These are phyloP conservation scores for Nannochloropsis gaditana DNA, from an alignment of 108 stramenopile genomes.

Conservation along the genomic window DNA sequence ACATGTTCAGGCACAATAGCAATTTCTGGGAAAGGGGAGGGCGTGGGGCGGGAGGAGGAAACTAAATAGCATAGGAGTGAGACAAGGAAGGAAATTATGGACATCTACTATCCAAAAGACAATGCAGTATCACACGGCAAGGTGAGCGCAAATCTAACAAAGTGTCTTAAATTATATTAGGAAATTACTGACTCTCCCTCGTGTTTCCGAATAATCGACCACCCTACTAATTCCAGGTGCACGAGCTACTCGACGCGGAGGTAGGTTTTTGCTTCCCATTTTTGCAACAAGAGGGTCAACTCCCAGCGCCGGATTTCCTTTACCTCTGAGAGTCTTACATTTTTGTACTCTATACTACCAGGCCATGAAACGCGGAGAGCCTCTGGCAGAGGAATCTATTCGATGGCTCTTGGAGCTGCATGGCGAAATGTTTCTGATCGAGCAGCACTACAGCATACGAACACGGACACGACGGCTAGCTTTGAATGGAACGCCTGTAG, in stretches of 20 bases:
- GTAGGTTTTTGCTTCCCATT: background rate
- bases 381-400: background rate
- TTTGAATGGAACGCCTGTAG: background rate
- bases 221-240: background rate
- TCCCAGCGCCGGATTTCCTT: too few relatives aligned
- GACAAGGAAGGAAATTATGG: background rate
- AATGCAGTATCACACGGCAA: background rate
- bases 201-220: background rate
- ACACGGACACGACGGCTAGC: background rate
- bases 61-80: background rate
- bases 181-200: too few relatives aligned
- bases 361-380: constrained; percentile 16
- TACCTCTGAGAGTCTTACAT: too few relatives aligned
- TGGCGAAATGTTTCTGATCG: constrained; percentile 1
- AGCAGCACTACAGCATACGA: constrained; percentile 2
- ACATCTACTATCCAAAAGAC: constrained; percentile 6
- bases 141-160: background rate
- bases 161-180: too few relatives aligned
- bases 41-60: background rate
- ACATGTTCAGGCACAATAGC: background rate
- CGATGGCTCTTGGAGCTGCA: background rate
- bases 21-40: background rate
- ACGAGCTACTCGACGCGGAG: constrained; percentile 16
- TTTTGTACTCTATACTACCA: background rate
- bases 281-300: too few relatives aligned